Base-by-base conservation (phyloP, 371 early-diverging fungal species). In the Circinella umbellata region DNA sequence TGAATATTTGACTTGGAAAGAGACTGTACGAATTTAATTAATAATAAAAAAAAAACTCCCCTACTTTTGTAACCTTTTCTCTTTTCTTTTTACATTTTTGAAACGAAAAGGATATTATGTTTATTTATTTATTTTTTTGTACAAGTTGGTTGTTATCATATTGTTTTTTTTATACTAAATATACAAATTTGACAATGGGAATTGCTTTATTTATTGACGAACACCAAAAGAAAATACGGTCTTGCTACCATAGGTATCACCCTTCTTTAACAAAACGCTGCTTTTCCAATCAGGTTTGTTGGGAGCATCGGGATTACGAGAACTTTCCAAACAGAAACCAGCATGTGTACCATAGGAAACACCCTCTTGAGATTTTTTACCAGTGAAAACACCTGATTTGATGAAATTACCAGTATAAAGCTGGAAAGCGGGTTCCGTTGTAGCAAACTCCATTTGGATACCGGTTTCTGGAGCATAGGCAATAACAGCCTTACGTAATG, bases 391-490 rank as follows among this genome's bases (percentile, higher is more conserved):
- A 36, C 67, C 69, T 1, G 73, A 47, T 0, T 76, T 62, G 46
- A 91, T 75, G 70, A 77, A 91, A 63, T 92, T 91, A 54, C 88
- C 92, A 7, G 93, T 89, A 74, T 94, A 94, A 61, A 94, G 76
- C 75, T 92, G 92, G 78, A 94, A 90, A 0, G 91, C 90, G 37
- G 90, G 86, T n/a, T 90, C 90, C 27, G 87, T 86, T 3, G 91
- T 90, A 3, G 78, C 71, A 69, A 92, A 78, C 18, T 80, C 73
- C 71, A 94, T 66, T 4, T 77, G 75, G 65, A 92, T 88, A 15
- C 91, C 91, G 6, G 91, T 79, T n/a, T 83, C 83, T 6, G 90
- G 86, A 18, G 84, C 79, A 61, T 76, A 77, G 3, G 86, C 83
- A 14, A 65, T 72, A 20, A 81, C 89, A 13, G 81, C 78, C 48